Evolutionary conservation across 1,284 basidiomycete genomes (phyloP), one percentile per base, ranked within the genome.

Genomic region (Tilletia caries): DNA sequence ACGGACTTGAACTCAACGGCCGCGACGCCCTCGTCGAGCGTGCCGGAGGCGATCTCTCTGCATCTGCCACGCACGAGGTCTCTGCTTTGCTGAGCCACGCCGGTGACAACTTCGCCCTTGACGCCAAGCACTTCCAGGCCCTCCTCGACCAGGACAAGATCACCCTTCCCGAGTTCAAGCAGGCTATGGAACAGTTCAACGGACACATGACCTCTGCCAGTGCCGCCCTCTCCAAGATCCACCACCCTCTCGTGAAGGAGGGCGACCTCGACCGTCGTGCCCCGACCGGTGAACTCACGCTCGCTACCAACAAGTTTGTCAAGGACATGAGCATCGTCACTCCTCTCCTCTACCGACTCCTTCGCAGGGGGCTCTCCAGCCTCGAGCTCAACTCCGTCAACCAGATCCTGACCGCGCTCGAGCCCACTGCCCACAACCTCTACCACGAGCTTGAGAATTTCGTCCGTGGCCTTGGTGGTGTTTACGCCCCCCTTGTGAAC

Each of bases 321-420:
- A 27, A 3, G 4, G 52, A 54, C 52, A 18, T 54, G 23, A 29
- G 27, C 52, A 54, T 25, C n/a, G n/a, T 62, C 58, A 25, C 32
- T 13, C 58, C 58, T 29, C 32, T 33, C 32, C 27, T 62, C 18
- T 12, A 62, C 32, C 12, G 12, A 13, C 58, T 62, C 32, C 13
- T 62, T 20, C 29, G 20, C 58, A 62, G 34, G 32, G 32, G 20
- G 29, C 29, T 34, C 58, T 13, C 18, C 32, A n/a, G 34, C 32
- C 58, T 62, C 58, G 58, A 37, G 32, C 58, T 62, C 32, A 23
- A 34, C 58, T 27, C 32, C 33, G 32, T 54, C 52, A 54, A 54
- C 52, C n/a, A 54, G 52, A 18, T 54, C 52, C 12, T 54, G n/a
- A 29, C 23, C 15, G n/a, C 52, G 23, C 52, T 54, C 23, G 27